Base-by-base conservation (phyloP, 1,139 yeast genomes). In the Saccharomycopsis hybrid region DNA sequence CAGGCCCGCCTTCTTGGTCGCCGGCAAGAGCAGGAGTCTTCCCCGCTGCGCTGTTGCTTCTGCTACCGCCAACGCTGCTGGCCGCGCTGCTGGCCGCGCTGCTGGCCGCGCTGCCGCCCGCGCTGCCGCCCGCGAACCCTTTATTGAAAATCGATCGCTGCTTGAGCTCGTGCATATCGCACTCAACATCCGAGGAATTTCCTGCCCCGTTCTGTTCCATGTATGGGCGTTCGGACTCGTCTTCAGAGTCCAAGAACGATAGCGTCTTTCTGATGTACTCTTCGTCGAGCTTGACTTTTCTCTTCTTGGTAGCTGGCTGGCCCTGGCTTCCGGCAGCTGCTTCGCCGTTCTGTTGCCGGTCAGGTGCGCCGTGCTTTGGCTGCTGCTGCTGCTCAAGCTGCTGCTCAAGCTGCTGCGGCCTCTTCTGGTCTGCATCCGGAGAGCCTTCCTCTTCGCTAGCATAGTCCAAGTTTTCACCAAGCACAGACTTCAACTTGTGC, bases 231-330 rank as follows among this genome's bases (percentile, higher is more conserved):
- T n/a, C n/a, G n/a, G n/a, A n/a, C 29, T 64, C 62, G 2, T 64
- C 72, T n/a, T 61, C 67, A 27, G 71, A 69, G 38, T 67, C 68
- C 50, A 82, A 70, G 60, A 83, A 85, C 0, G 90, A 82, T 46
- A 85, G 69, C 56, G 80, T 80, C 53, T 73, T 74, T 49, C 80
- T 80, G 7, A 85, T 84, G 59, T 78, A 81, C 0, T 77, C 77
- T 57, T 78, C 79, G 11, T 80, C 77, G 43, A 73, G 50, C 35
- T 60, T 60, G 43, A 58, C 53, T 49, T 62, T 69, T 38, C 61
- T 56, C 51, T 58, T 65, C 49, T 60, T 60, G 8, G 8, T 40
- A 29, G 2, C n/a, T n/a, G n/a, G n/a, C n/a, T n/a, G n/a, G n/a
- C n/a, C 43, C 32, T 29, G 25, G 5, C 8, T 4, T 25, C 28